Evolutionary conservation across 176 grass and related monocot genomes (phyloP).

Genomic region (Musa troglodytarum): DNA sequence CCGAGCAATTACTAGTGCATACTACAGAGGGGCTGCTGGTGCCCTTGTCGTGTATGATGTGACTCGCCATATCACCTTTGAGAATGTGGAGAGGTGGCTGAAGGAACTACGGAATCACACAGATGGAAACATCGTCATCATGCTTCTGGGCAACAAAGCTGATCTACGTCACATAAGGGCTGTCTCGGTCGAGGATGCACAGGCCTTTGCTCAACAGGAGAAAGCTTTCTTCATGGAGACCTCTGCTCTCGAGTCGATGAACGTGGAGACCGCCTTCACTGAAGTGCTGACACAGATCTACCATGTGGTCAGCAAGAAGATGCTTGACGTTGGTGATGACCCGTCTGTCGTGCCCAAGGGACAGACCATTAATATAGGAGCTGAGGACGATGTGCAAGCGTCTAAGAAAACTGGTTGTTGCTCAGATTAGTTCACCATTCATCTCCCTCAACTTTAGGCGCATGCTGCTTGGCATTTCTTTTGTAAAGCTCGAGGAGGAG

Average conservation of each 20-base stretch:
- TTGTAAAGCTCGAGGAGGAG: not conserved
- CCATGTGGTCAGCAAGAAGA: slow-evolving; percentile 13
- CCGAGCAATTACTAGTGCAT: slow-evolving; percentile 7
- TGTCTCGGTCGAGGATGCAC: not conserved
- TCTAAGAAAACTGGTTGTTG: not conserved
- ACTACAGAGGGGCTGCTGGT: slow-evolving; percentile 11
- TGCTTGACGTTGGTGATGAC: not conserved
- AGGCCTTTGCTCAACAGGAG: slow-evolving; percentile 1
- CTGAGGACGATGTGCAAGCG: not conserved
- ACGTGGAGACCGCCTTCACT: slow-evolving; percentile 7
- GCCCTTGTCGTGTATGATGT: slow-evolving; percentile 3
- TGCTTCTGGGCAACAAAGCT: slow-evolving; percentile 6
- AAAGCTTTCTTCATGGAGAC: slow-evolving; percentile 9
- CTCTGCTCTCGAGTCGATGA: not conserved
- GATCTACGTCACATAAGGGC: slow-evolving; percentile 6
- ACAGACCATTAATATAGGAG: not conserved
- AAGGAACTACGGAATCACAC: slow-evolving; percentile 8
- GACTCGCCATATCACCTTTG: slow-evolving; percentile 14
- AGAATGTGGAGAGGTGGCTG: slow-evolving; percentile 11
- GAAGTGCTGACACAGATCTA: slow-evolving; percentile 13
- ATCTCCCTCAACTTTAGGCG: not conserved
- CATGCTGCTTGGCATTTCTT: slow-evolving; percentile 1
- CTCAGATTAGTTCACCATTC: not conserved
- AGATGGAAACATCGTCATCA: slow-evolving; percentile 8
- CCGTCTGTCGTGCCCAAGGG: not conserved